Conservation (phyloP, 2,329 filamentous ascomycete species). For the Ascosphaera acerosa region DNA sequence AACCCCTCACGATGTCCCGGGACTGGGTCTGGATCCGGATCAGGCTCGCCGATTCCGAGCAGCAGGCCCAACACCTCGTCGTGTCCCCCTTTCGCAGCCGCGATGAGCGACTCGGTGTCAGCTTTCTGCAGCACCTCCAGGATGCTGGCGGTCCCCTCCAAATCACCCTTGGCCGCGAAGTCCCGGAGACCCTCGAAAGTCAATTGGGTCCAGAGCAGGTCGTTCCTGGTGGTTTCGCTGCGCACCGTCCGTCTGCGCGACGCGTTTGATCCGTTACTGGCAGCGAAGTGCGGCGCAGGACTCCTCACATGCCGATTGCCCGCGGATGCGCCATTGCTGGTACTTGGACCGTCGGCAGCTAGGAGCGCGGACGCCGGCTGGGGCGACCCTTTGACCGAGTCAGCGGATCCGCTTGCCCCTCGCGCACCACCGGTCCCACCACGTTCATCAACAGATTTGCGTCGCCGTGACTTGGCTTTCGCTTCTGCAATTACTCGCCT, state of each 20-base stretch:
- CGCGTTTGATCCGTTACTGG: conserved; percentile 6
- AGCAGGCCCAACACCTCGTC: conserved; percentile 63
- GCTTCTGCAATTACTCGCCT: conserved; percentile 40
- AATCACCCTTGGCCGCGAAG: conserved; percentile 25
- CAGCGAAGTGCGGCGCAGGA: conserved; percentile 12
- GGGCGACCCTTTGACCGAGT: conserved; percentile 14
- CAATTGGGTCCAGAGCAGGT: conserved; percentile 25
- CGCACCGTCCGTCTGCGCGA: conserved; percentile 21
- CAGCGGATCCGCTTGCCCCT: conserved; percentile 15
- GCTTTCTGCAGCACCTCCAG: conserved; percentile 27
- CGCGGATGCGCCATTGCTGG: background rate
- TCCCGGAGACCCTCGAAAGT: conserved; percentile 24
- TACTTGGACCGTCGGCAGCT: background rate
- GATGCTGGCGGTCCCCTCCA: conserved; percentile 24
- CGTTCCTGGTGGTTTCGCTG: conserved; percentile 25
- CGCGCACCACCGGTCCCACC: conserved; percentile 18
- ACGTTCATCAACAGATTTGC: conserved; percentile 19
- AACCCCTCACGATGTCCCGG: conserved; percentile 35
- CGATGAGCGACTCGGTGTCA: conserved; percentile 70
- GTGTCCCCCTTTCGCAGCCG: conserved; percentile 77
- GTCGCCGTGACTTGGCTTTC: conserved; percentile 27
- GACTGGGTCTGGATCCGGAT: conserved; percentile 44
- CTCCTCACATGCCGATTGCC: conserved; percentile 14
- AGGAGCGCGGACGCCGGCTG: conserved; percentile 6
- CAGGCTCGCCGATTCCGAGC: conserved; percentile 38